Conservation (phyloP, 441 rosid species). For the Populus hybrid region DNA sequence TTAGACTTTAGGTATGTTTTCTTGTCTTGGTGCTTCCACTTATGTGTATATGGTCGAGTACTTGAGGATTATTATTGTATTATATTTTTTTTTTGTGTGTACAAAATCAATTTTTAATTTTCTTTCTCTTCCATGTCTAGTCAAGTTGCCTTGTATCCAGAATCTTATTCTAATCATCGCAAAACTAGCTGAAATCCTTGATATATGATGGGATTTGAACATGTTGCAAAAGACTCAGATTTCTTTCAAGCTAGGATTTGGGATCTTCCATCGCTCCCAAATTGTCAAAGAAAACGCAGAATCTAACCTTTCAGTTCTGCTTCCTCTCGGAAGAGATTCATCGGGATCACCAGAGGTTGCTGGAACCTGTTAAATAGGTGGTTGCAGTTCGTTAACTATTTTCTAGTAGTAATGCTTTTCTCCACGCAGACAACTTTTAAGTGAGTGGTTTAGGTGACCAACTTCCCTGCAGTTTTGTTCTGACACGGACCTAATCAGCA, state of each 20-base stretch:
- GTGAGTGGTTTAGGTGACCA: neutral
- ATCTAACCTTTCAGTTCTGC: neutral
- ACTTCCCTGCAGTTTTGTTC: neutral
- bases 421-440: neutral
- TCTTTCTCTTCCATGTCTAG: neutral
- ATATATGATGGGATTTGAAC: neutral
- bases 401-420: neutral
- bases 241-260: neutral
- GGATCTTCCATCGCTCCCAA: neutral
- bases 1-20: constrained; percentile 1
- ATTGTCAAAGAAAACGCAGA: neutral
- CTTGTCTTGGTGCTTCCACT: constrained; percentile 21
- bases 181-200: neutral
- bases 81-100: neutral
- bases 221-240: neutral
- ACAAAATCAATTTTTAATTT: neutral
- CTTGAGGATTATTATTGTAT: neutral
- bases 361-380: constrained; percentile 14
- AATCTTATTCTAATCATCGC: neutral
- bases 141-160: too few relatives aligned
- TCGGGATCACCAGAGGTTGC: constrained; percentile 17
- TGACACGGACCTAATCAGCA: too few relatives aligned
- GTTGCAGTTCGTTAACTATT: neutral
- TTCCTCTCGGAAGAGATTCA: neutral
- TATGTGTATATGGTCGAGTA: constrained; percentile 23